A percentile compares a stretch with the other conserved stretches of the same genome.
Conservation (phyloP, 108 stramenopile species). For the Skeletonema potamos region DNA sequence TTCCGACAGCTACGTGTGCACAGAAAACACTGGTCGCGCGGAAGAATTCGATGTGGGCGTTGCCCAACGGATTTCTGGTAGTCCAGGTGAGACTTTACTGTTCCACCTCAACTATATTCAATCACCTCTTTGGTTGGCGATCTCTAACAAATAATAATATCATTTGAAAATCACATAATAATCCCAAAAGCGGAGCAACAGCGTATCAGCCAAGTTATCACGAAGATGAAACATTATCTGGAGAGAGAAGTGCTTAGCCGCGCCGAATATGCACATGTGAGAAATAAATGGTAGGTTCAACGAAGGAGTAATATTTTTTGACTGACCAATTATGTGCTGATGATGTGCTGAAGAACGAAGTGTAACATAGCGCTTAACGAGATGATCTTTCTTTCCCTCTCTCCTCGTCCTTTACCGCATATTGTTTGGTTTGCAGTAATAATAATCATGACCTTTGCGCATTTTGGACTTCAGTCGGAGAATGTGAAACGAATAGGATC, state of each 20-base stretch:
- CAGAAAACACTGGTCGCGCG: slow-evolving; percentile 22
- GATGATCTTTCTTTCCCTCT: neutral
- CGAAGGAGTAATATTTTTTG: neutral
- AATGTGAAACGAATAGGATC: slow-evolving; percentile 40
- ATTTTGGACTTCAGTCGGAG: slow-evolving; percentile 71
- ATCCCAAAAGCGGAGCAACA: slow-evolving; percentile 66
- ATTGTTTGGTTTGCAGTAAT: slow-evolving; percentile 30
- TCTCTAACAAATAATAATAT: neutral
- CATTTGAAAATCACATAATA: no score
- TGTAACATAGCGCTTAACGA: no score
- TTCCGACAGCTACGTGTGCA: slow-evolving; percentile 34
- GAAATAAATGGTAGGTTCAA: slow-evolving; percentile 53
- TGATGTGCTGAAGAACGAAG: neutral
- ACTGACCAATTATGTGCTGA: neutral
- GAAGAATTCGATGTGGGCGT: slow-evolving; percentile 22
- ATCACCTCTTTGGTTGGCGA: no score
- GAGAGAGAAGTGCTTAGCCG: slow-evolving; percentile 62
- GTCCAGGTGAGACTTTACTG: neutral
- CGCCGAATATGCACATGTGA: slow-evolving; percentile 65
- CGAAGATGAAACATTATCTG: slow-evolving; percentile 64
- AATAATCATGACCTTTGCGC: slow-evolving; percentile 65
- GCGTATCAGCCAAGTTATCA: slow-evolving; percentile 49
- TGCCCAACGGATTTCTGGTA: slow-evolving; percentile 33
- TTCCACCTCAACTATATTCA: no score
- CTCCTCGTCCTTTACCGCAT: neutral